Conservation (phyloP, 192 early-diverging fungal genomes). For the Neocallimastix lanati region DNA sequence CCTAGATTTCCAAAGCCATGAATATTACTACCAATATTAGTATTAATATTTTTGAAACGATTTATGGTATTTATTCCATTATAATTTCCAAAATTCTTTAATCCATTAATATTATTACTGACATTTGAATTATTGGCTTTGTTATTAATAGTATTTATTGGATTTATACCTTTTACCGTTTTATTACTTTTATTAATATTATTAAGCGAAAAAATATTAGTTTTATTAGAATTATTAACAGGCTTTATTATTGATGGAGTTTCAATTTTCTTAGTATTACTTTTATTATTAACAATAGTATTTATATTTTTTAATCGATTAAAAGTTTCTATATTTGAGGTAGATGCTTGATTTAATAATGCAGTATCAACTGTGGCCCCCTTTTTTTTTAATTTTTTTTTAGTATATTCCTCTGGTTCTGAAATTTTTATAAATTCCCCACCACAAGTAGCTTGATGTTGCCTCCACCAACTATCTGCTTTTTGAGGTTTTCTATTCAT, state of each 20-base stretch:
- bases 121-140: no score
- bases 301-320: background rate
- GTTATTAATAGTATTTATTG: no score
- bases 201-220: no score
- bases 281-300: background rate
- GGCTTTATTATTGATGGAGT: no score
- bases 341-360: background rate
- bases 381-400: background rate
- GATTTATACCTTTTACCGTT: no score
- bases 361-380: background rate
- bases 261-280: no score
- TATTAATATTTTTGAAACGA: background rate
- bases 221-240: no score
- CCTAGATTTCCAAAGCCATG: background rate
- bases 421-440: slow-evolving; percentile 42
- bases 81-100: background rate
- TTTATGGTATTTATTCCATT: background rate
- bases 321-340: background rate
- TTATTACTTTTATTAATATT: no score
- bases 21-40: background rate
- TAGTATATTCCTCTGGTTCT: slow-evolving; percentile 13
- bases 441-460: slow-evolving; percentile 43
- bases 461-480: slow-evolving; percentile 42
- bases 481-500: slow-evolving; percentile 51
- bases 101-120: background rate